Conservation (phyloP, 306 rosid genomes). For the Leucaena leucocephala region DNA sequence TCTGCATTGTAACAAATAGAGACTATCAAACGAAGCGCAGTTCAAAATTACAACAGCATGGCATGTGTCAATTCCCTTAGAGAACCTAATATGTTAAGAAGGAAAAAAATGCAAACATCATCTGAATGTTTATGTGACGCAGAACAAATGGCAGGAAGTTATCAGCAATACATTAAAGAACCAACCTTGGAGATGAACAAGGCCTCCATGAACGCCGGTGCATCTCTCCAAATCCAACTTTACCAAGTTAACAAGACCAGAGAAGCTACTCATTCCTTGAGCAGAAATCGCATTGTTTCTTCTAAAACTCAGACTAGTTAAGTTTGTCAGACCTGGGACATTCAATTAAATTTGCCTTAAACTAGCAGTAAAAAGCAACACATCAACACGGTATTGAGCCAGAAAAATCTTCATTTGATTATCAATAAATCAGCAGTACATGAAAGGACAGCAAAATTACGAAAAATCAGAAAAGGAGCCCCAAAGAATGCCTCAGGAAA, state of each 20-base stretch:
- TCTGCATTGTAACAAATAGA: too few relatives aligned
- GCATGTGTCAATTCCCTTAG: slow-evolving; percentile 5
- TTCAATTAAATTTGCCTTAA: slow-evolving; percentile 32
- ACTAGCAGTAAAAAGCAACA: slow-evolving; percentile 17
- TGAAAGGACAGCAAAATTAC: slow-evolving; percentile 6
- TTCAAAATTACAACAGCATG: neutral
- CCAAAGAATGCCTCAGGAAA: slow-evolving; percentile 12
- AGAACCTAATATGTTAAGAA: slow-evolving; percentile 13
- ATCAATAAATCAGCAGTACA: neutral
- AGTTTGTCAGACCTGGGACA: slow-evolving; percentile 75
- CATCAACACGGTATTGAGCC: slow-evolving; percentile 13
- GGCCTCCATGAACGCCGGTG: slow-evolving; percentile 89
- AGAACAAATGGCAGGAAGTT: slow-evolving; percentile 14
- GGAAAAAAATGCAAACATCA: slow-evolving; percentile 1
- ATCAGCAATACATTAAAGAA: slow-evolving; percentile 12
- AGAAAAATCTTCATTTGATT: slow-evolving; percentile 15
- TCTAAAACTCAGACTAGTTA: slow-evolving; percentile 85
- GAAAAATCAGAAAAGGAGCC: neutral
- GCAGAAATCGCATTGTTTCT: slow-evolving; percentile 82
- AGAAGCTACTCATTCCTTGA: slow-evolving; percentile 74
- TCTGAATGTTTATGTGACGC: slow-evolving; percentile 3
- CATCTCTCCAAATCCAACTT: slow-evolving; percentile 96
- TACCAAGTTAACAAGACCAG: slow-evolving; percentile 68
- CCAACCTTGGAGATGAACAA: slow-evolving; percentile 77
- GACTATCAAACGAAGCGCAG: neutral